Evolutionary conservation across 768 basidiomycete genomes (phyloP).

Genomic region (Mycena filopes): DNA sequence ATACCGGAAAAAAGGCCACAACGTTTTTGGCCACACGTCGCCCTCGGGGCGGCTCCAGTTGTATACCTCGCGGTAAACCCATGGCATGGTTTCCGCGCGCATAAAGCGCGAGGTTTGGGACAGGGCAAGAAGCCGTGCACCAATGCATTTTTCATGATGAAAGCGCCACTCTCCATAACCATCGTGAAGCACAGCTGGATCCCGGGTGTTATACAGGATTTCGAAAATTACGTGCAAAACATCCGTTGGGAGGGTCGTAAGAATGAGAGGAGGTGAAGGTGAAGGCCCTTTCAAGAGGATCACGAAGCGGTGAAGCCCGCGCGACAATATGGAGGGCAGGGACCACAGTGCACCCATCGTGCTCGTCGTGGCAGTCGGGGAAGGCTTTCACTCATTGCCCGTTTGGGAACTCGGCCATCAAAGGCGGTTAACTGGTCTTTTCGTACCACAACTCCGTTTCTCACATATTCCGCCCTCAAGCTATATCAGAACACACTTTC

Average conservation of each 20-base stretch:
- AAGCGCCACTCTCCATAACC: neutral
- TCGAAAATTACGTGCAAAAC: slow-evolving; percentile 1
- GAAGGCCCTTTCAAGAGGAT: too few relatives aligned
- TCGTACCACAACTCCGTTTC: too few relatives aligned
- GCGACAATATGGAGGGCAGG: too few relatives aligned
- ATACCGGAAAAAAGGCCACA: slow-evolving; percentile 18
- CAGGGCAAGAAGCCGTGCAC: neutral
- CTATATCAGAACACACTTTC: too few relatives aligned
- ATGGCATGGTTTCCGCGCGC: slow-evolving; percentile 7
- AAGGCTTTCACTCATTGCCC: too few relatives aligned
- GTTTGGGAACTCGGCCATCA: too few relatives aligned
- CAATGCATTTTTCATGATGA: slow-evolving; percentile 11
- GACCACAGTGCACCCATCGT: too few relatives aligned
- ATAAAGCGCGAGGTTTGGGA: slow-evolving; percentile 13
- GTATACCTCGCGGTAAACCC: slow-evolving; percentile 24
- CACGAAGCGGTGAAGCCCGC: too few relatives aligned
- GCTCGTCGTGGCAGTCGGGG: too few relatives aligned
- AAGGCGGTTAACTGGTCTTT: too few relatives aligned
- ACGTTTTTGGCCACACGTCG: slow-evolving; percentile 6
- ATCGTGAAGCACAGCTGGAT: neutral
- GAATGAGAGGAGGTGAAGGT: neutral
- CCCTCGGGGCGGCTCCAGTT: slow-evolving; percentile 9
- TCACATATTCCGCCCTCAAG: too few relatives aligned
- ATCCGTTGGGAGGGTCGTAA: slow-evolving; percentile 2
- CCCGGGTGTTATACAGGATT: neutral